Evolutionary conservation across 2,329 filamentous ascomycete species (phyloP), one percentile per base, ranked within the genome.

Genomic region (Diaporthe longicolla): DNA sequence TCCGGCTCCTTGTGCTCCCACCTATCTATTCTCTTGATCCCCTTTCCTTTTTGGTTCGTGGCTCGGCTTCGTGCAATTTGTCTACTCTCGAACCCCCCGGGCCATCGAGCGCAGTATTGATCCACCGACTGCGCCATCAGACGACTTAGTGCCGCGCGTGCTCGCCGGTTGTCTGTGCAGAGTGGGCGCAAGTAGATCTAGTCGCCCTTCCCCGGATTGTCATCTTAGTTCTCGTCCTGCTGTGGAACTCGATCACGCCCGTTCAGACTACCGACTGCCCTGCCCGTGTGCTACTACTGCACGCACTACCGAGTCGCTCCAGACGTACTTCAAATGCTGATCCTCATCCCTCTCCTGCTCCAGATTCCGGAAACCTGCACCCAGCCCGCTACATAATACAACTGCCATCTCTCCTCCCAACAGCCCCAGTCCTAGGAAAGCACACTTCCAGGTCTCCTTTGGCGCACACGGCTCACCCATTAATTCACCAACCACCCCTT

Each of bases 311-410:
- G 61, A 69, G 43, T 35, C 55, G 48, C 52, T 37, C 54, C 19
- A 55, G 45, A 70, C 81, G 79, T 83, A 78, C 79, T 74, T 74
- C 77, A 79, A 79, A 79, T 81, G 77, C 79, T 82, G 76, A 82
- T 75, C 76, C 75, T 77, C 77, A 76, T 71, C 71, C 73, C 54
- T 79, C 75, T 77, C 78, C 75, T 72, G 71, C 74, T 75, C 70
- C 79, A 90, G 88, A 85, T 87, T 85, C 70, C 83, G 85, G 79
- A 86, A 84, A 79, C 80, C 84, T 72, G 82, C 85, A 75, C 86
- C 87, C 58, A 89, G 87, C 78, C 88, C 88, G 76, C 82, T 89
- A 63, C 84, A 85, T 74, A 84, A 84, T 73, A 85, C 79, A 77
- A 83, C 81, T 73, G 82, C 84, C 71, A 81, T 84, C 65, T 86